Percentiles rank a stretch among this genome's conserved stretches.
Evolutionary conservation across 2,329 filamentous ascomycete genomes (phyloP).

Genomic region (Periglandula ipomoeae): DNA sequence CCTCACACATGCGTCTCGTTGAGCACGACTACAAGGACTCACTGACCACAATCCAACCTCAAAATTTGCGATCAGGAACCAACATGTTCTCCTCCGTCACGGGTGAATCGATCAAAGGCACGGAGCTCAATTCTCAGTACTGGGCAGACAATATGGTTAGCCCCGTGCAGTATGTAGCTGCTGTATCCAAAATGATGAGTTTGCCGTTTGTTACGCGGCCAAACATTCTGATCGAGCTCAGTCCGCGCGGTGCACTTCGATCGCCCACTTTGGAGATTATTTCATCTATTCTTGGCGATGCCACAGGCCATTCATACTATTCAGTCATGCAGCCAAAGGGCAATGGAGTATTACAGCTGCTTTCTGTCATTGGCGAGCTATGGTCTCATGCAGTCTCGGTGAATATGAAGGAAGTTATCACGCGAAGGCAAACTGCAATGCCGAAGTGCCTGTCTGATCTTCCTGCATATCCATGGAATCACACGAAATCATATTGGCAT

Average conservation of each 20-base stretch:
- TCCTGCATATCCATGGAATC: conserved; percentile 47
- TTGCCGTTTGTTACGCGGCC: conserved; percentile 19
- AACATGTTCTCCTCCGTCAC: conserved; percentile 34
- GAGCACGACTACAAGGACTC: conserved; percentile 25
- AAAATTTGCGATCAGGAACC: conserved; percentile 10
- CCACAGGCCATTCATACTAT: conserved; percentile 14
- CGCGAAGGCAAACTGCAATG: conserved; percentile 8
- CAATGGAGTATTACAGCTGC: conserved; percentile 16
- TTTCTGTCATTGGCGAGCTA: conserved; percentile 24
- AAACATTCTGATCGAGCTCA: conserved; percentile 31
- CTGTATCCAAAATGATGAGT: conserved; percentile 26
- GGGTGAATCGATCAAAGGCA: conserved; percentile 16
- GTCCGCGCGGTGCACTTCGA: conserved; percentile 28
- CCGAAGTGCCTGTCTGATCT: conserved; percentile 33
- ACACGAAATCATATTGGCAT: conserved; percentile 42
- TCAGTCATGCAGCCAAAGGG: conserved; percentile 19
- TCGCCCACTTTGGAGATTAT: conserved; percentile 29
- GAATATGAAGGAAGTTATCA: conserved; percentile 22
- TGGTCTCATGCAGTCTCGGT: conserved; percentile 27
- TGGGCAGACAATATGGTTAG: conserved; percentile 38
- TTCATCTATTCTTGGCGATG: conserved; percentile 7
- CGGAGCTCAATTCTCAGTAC: conserved; percentile 26
- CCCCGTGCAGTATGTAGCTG: conserved; percentile 34
- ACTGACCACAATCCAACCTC: conserved; percentile 15
- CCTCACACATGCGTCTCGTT: conserved; percentile 32